Evolutionary conservation across 1,284 basidiomycete species (phyloP).

Genomic region (Ceratobasidium sp.): DNA sequence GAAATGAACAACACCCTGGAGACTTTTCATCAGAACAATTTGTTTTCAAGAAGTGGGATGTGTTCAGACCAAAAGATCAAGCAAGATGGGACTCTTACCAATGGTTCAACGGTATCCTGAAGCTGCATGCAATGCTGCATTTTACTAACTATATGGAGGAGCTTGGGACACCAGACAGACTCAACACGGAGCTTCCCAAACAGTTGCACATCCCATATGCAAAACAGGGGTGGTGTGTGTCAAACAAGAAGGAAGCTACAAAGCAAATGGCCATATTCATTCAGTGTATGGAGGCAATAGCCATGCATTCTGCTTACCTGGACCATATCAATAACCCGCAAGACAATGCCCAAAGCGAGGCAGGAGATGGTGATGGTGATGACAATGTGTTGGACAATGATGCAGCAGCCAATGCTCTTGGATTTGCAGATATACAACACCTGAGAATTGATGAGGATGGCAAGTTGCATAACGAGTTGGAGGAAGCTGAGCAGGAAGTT

Average conservation of each 20-base stretch:
- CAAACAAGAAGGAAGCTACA: constrained; percentile 33
- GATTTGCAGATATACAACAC: neutral
- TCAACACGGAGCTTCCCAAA: constrained; percentile 39
- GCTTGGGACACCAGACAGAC: constrained; percentile 39
- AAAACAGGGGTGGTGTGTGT: constrained; percentile 33
- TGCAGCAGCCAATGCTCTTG: neutral
- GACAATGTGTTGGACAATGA: neutral
- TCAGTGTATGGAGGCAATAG: constrained; percentile 31
- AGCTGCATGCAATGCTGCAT: constrained; percentile 49
- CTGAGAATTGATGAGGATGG: neutral
- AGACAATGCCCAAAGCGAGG: neutral
- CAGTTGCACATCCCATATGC: constrained; percentile 40
- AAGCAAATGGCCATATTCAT: constrained; percentile 40
- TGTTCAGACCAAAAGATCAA: constrained; percentile 37
- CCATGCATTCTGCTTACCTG: constrained; percentile 31
- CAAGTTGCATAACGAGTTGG: no score
- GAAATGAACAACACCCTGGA: constrained; percentile 45
- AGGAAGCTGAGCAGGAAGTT: neutral
- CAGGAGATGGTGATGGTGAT: neutral
- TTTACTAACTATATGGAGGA: constrained; percentile 26
- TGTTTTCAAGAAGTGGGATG: constrained; percentile 48
- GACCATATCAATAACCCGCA: neutral
- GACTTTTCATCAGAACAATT: constrained; percentile 48
- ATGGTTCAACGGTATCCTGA: constrained; percentile 51
- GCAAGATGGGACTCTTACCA: neutral